phyloP scores from a whole-genome alignment of 768 basidiomycete species.

The Hygrophoropsis aurantiaca region DNA sequence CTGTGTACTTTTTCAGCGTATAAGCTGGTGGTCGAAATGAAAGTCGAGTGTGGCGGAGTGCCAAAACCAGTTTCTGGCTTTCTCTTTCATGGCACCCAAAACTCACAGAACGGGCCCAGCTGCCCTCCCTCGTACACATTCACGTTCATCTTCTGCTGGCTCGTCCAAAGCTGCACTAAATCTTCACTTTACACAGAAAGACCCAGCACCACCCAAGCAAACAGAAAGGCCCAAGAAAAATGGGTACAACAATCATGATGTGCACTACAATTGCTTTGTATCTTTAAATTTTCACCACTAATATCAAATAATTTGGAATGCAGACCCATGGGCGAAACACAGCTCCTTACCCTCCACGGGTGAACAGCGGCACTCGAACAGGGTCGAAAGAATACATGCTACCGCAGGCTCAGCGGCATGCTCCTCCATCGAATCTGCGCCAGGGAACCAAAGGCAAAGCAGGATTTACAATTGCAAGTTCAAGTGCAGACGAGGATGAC shows the following conservation, averaged over 20 bases:
- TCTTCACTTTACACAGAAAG: conserved; percentile 71
- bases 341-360: conserved; percentile 21
- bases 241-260: conserved; percentile 41
- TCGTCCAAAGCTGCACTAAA: conserved; percentile 57
- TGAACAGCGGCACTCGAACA: conserved; percentile 27
- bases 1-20: background rate
- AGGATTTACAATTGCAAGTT: conserved; percentile 60
- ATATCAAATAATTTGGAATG: conserved; percentile 11
- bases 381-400: conserved; percentile 32
- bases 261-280: conserved; percentile 29
- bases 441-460: conserved; percentile 40
- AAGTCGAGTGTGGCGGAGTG: conserved; percentile 26
- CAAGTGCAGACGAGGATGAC: conserved; percentile 54
- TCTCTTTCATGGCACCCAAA: conserved; percentile 48
- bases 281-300: conserved; percentile 9
- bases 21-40: conserved; percentile 7
- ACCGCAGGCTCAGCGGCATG: conserved; percentile 27
- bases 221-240: conserved; percentile 56
- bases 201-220: conserved; percentile 40
- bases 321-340: conserved; percentile 22
- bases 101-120: conserved; percentile 45
- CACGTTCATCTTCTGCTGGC: conserved; percentile 56
- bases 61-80: conserved; percentile 22
- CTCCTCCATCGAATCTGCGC: conserved; percentile 23
- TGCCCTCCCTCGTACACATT: conserved; percentile 56